These are phyloP conservation scores for Insectozyma bohioensis DNA, from an alignment of 1,139 yeast genomes.

Conservation along the genomic window DNA sequence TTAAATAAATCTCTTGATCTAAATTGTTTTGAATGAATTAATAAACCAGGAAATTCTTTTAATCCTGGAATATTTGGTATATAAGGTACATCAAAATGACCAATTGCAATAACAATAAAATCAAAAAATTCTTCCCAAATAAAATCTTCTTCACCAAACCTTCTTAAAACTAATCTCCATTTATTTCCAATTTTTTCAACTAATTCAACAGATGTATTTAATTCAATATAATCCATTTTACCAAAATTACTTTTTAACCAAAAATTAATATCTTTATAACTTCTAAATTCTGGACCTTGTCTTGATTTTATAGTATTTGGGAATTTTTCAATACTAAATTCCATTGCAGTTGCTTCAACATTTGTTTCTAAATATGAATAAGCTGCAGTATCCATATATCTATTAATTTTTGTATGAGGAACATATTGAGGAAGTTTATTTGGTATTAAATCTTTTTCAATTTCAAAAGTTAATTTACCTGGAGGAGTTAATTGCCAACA, in stretches of 20 bases:
- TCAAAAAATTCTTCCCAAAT: slow-evolving; percentile 25
- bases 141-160: slow-evolving; percentile 25
- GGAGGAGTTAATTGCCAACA: slow-evolving; percentile 39
- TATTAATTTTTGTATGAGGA: slow-evolving; percentile 28
- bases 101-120: slow-evolving; percentile 30
- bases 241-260: slow-evolving; percentile 43
- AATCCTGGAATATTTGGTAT: slow-evolving; percentile 41
- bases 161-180: slow-evolving; percentile 44
- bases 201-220: slow-evolving; percentile 34
- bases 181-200: slow-evolving; percentile 25
- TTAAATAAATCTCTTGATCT: slow-evolving; percentile 26
- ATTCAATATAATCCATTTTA: slow-evolving; percentile 26
- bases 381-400: slow-evolving; percentile 35
- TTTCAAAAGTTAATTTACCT: slow-evolving; percentile 18
- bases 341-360: slow-evolving; percentile 59
- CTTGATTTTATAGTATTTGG: slow-evolving; percentile 20
- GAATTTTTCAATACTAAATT: slow-evolving; percentile 48
- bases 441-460: slow-evolving; percentile 20
- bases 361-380: slow-evolving; percentile 60
- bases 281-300: slow-evolving; percentile 41
- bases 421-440: slow-evolving; percentile 21
- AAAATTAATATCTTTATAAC: slow-evolving; percentile 44
- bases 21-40: slow-evolving; percentile 45
- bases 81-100: slow-evolving; percentile 36
- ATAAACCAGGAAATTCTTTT: slow-evolving; percentile 26